Conservation (phyloP, 1,139 yeast genomes). For the Suhomyces guaymorum region DNA sequence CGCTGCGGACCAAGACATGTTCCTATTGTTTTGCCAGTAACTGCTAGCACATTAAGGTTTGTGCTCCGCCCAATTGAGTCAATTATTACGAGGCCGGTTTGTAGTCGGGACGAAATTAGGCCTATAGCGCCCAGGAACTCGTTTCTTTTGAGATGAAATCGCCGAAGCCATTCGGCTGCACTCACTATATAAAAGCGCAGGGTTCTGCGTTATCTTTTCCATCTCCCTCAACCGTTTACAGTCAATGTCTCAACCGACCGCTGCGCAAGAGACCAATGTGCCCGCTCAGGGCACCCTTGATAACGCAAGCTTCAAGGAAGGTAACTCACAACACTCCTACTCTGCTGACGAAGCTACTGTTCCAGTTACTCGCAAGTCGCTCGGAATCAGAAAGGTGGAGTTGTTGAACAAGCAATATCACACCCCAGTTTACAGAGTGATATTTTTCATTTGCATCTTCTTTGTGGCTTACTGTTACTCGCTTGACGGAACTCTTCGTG, state of each 20-base stretch:
- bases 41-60: too few relatives aligned
- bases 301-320: not conserved
- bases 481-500: conserved; percentile 58
- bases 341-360: not conserved
- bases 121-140: too few relatives aligned
- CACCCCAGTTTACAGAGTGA: conserved; percentile 24
- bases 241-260: too few relatives aligned
- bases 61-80: too few relatives aligned
- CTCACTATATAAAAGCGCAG: not conserved
- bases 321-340: not conserved
- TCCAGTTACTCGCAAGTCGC: conserved; percentile 21
- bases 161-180: too few relatives aligned
- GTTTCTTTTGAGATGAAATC: too few relatives aligned
- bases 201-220: conserved; percentile 2
- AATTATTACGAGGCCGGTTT: too few relatives aligned
- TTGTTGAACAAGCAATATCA: conserved; percentile 38
- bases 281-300: too few relatives aligned
- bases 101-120: too few relatives aligned
- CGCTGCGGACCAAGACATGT: too few relatives aligned
- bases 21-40: too few relatives aligned
- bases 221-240: not conserved
- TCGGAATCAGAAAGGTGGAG: conserved; percentile 45
- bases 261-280: too few relatives aligned
- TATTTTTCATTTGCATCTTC: conserved; percentile 54
- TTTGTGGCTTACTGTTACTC: conserved; percentile 66